Base-by-base conservation (phyloP, 176 grass and related monocot genomes). In the Avena insularis region DNA sequence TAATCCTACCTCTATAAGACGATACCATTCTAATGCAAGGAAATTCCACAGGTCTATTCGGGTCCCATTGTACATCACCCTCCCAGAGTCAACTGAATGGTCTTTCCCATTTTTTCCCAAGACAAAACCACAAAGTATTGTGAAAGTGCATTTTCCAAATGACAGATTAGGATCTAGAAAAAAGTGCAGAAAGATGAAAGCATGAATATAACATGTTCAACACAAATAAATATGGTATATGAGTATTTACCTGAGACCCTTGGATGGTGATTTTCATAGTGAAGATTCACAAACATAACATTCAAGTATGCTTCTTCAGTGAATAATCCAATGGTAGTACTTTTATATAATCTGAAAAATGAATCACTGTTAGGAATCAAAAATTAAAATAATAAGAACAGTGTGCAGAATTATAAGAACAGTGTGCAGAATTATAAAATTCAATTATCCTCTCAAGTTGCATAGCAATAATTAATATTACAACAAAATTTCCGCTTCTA, bases 11-110 rank as follows among this genome's bases (percentile, higher is more conserved):
- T 97, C 94, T 43, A 97, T 94, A 25, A 97, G 73, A 45, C 90
- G 86, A n/a, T n/a, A 21, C 94, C 94, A 92, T 97, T 92, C 92
- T 90, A 97, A 69, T 94, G 94, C 46, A 97, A 89, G 83, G 94
- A 97, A 69, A 97, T 85, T 70, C 94, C 94, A 73, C 88, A 84
- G 50, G 94, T 97, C 81, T n/a, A 85, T 84, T 81, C 92, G n/a
- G 87, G 84, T 90, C 88, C 92, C 88, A 92, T 89, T 97, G 92
- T 65, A 84, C 62, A n/a, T 92, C 90, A 79, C 92, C 76, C 85
- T 70, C 94, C 94, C 57, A 94, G 70, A 31, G 90, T 92, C 58
- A 97, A 83, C 12, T 85, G 48, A 82, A 94, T 67, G 70, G 71
- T 35, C 79, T 65, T 94, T 69, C 86, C 94, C 90, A 92, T 89